Evolutionary conservation across 2,329 filamentous ascomycete genomes (phyloP).

Genomic region (Bipolaris oryzae): DNA sequence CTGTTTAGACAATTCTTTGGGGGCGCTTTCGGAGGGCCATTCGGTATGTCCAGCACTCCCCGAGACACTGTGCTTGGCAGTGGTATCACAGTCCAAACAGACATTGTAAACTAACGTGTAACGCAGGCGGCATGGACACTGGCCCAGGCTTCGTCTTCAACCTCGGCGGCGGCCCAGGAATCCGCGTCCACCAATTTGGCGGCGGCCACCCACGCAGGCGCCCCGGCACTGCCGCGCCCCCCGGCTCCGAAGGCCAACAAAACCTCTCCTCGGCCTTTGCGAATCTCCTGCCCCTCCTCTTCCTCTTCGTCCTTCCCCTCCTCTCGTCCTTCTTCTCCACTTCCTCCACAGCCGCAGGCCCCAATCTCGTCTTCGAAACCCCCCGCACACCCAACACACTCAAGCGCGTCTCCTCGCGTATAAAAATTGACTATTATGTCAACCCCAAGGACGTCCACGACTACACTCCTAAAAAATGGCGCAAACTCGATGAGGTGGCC

Average conservation of each 20-base stretch:
- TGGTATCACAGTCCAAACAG: background rate
- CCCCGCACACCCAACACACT: slow-evolving; percentile 74
- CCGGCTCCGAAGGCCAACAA: slow-evolving; percentile 58
- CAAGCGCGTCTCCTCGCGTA: slow-evolving; percentile 70
- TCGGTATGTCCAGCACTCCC: slow-evolving; percentile 58
- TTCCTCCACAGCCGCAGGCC: slow-evolving; percentile 59
- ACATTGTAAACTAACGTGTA: background rate
- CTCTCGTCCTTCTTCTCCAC: slow-evolving; percentile 75
- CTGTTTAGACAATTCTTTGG: slow-evolving; percentile 98
- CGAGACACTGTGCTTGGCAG: background rate
- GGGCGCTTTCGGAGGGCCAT: slow-evolving; percentile 69
- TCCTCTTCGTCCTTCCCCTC: slow-evolving; percentile 81
- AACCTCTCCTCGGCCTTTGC: slow-evolving; percentile 62
- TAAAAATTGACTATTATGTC: slow-evolving; percentile 83
- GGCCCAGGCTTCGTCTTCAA: slow-evolving; percentile 95
- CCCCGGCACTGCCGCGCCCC: slow-evolving; percentile 64
- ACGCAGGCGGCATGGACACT: slow-evolving; percentile 67
- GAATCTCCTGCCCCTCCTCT: slow-evolving; percentile 82
- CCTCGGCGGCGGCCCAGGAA: slow-evolving; percentile 85
- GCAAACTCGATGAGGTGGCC: slow-evolving; percentile 75
- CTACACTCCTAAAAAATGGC: slow-evolving; percentile 71
- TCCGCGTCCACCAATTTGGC: slow-evolving; percentile 95
- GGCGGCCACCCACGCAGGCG: slow-evolving; percentile 77
- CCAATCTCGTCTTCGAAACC: slow-evolving; percentile 76
- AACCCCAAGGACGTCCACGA: slow-evolving; percentile 77